A percentile compares a stretch with the other conserved stretches of the same genome.
Evolutionary conservation across 2,329 filamentous ascomycete species (phyloP).

Genomic region (Colletotrichum abscissum): DNA sequence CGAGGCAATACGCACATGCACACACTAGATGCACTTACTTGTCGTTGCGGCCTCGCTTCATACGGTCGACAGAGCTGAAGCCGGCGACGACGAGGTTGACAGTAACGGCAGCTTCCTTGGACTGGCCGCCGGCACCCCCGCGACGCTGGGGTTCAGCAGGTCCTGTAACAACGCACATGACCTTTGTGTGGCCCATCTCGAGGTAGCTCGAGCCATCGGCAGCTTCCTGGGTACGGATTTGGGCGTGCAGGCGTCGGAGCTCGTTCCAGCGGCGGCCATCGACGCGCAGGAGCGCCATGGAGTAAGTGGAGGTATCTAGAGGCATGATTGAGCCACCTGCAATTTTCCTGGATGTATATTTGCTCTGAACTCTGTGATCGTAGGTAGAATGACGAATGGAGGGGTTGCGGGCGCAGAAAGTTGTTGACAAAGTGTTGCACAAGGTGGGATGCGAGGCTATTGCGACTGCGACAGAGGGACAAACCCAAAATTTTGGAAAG

Average conservation of each 20-base stretch:
- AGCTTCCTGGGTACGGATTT: constrained; percentile 91
- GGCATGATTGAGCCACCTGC: constrained; percentile 71
- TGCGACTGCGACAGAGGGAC: background rate
- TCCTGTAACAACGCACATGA: constrained; percentile 91
- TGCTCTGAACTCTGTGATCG: background rate
- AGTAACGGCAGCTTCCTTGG: constrained; percentile 73
- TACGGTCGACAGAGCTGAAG: constrained; percentile 88
- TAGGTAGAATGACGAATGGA: no score
- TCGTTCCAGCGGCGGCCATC: constrained; percentile 97
- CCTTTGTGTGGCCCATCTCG: constrained; percentile 97
- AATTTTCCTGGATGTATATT: background rate
- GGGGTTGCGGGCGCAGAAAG: background rate
- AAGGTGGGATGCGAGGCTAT: background rate
- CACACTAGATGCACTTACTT: constrained; percentile 66
- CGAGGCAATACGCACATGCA: background rate
- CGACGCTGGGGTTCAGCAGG: constrained; percentile 73
- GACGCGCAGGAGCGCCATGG: constrained; percentile 83
- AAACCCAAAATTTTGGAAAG: constrained; percentile 29
- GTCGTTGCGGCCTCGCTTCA: constrained; percentile 78
- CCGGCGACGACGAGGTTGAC: constrained; percentile 89
- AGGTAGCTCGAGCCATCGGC: constrained; percentile 94
- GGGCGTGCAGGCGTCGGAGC: constrained; percentile 85
- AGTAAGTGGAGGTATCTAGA: constrained; percentile 93
- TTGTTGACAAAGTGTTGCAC: background rate
- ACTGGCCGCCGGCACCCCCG: constrained; percentile 42